Evolutionary conservation across 495 filamentous ascomycete species (phyloP).

Genomic region (Pseudevernia furfuracea): DNA sequence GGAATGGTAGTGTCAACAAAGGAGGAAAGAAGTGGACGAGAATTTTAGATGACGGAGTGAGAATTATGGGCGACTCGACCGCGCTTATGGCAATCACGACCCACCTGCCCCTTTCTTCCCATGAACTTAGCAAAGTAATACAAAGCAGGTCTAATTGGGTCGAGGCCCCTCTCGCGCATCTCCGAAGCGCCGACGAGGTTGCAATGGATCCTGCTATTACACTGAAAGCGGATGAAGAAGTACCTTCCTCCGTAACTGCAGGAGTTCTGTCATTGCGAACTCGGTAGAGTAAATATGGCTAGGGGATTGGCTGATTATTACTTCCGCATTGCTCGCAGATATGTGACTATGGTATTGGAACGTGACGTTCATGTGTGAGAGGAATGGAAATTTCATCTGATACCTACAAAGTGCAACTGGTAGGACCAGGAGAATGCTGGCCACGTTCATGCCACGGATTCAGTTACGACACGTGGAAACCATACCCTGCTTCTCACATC

Average conservation of each 20-base stretch:
- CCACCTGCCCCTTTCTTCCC: background rate
- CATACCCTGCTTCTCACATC: background rate
- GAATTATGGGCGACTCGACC: background rate
- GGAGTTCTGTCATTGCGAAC: background rate
- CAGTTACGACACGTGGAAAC: background rate
- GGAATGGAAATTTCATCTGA: background rate
- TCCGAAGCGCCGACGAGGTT: conserved; percentile 6
- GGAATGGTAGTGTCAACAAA: background rate
- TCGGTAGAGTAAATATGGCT: background rate
- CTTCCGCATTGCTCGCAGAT: background rate
- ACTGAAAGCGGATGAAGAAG: background rate
- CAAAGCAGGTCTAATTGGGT: conserved; percentile 1
- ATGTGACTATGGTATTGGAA: background rate
- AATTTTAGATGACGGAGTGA: conserved; percentile 8
- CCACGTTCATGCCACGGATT: background rate
- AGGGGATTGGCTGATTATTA: background rate
- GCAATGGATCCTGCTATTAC: conserved; percentile 3
- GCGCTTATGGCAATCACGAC: conserved; percentile 20
- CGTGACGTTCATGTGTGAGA: background rate
- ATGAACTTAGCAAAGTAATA: background rate
- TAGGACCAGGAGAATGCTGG: background rate
- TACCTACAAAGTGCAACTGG: background rate
- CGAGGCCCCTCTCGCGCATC: background rate
- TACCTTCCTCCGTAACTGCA: background rate
- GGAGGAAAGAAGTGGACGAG: conserved; percentile 7